Evolutionary conservation across 78 protist species (phyloP).

Genomic region (Monocercomonoides exilis): DNA sequence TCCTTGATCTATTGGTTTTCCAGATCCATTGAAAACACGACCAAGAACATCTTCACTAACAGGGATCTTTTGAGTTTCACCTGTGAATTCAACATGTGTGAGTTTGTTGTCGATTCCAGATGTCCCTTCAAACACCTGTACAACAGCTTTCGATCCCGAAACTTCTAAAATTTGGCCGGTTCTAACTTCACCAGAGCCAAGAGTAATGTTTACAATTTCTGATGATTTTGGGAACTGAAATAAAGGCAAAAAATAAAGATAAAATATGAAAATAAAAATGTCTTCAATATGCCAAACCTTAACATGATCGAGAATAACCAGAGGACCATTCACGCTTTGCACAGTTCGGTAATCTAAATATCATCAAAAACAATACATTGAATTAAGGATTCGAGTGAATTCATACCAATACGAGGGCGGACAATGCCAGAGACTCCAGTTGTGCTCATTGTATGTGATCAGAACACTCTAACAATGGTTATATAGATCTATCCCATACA

Average conservation of each 20-base stretch:
- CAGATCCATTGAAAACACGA: slow-evolving; percentile 96
- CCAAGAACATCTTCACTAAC: slow-evolving; percentile 98
- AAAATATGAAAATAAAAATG: neutral
- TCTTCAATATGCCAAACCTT: slow-evolving; percentile 57
- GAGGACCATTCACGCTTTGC: slow-evolving; percentile 94
- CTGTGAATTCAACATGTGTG: slow-evolving; percentile 87
- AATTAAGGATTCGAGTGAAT: too few relatives aligned
- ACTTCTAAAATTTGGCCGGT: slow-evolving; percentile 90
- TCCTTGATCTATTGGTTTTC: slow-evolving; percentile 95
- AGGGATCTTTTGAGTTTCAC: slow-evolving; percentile 78
- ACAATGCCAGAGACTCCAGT: neutral
- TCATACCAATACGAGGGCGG: neutral
- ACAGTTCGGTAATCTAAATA: slow-evolving; percentile 88
- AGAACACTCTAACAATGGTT: neutral
- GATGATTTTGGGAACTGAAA: slow-evolving; percentile 73
- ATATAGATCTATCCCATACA: neutral
- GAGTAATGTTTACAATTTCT: slow-evolving; percentile 91
- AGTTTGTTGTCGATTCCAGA: slow-evolving; percentile 89
- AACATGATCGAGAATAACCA: slow-evolving; percentile 93
- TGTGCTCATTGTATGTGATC: neutral
- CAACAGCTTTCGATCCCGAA: slow-evolving; percentile 84
- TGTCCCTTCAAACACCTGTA: slow-evolving; percentile 99
- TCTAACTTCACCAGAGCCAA: slow-evolving; percentile 79
- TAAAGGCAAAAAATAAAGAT: neutral
- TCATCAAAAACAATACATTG: neutral